Percentiles rank a stretch among this genome's conserved stretches.
Evolutionary conservation across 805 yeast species (phyloP).

Genomic region (Barnettozyma salicaria): DNA sequence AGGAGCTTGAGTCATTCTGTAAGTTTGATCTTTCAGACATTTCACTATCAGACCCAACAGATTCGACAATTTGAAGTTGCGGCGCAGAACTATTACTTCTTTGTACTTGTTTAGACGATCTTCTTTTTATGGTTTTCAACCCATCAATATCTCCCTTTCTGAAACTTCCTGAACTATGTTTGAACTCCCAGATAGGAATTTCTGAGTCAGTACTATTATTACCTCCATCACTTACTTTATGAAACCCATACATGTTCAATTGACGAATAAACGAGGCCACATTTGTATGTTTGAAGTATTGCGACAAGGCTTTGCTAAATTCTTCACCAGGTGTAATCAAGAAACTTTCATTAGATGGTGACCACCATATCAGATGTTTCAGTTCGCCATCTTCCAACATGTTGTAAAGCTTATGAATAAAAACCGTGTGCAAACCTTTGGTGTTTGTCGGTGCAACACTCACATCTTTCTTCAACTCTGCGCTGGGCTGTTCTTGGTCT

Average conservation of each 20-base stretch:
- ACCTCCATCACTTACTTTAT: constrained; percentile 44
- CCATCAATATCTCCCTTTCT: constrained; percentile 75
- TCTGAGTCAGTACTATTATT: constrained; percentile 11
- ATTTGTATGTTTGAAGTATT: constrained; percentile 75
- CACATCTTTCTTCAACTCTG: constrained; percentile 13
- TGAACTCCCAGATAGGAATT: constrained; percentile 70
- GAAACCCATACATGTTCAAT: constrained; percentile 78
- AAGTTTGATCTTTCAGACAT: constrained; percentile 21
- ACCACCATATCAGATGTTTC: constrained; percentile 83
- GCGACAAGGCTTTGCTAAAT: constrained; percentile 62
- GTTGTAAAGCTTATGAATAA: constrained; percentile 84
- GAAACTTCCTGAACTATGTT: constrained; percentile 74
- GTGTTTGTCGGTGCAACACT: constrained; percentile 18
- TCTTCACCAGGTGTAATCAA: constrained; percentile 81
- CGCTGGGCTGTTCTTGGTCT: not conserved
- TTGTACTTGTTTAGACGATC: constrained; percentile 45
- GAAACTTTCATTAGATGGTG: constrained; percentile 63
- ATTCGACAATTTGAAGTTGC: constrained; percentile 3
- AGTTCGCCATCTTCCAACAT: constrained; percentile 79
- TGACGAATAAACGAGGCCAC: constrained; percentile 76
- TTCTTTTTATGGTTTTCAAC: constrained; percentile 68
- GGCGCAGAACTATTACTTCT: constrained; percentile 8
- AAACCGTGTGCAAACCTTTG: constrained; percentile 42
- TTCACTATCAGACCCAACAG: constrained; percentile 19
- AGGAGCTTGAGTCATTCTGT: constrained; percentile 11